Conservation (phyloP, 2,329 filamentous ascomycete species). For the Clonostachys byssicola region DNA sequence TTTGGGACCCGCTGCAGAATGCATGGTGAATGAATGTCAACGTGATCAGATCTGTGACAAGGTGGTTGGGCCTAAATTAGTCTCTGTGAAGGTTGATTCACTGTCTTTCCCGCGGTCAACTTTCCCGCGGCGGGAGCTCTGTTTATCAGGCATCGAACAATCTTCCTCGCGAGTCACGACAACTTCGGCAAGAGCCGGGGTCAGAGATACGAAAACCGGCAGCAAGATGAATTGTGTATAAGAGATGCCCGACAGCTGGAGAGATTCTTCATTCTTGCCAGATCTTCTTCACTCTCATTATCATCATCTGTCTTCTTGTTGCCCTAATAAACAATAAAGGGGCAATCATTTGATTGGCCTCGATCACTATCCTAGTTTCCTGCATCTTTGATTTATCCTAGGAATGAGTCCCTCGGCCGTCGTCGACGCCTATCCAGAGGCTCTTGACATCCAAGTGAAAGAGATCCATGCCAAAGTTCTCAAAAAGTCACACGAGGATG, state of each 20-base stretch:
- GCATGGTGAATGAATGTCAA: constrained; percentile 16
- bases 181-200: not conserved
- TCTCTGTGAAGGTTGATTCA: not conserved
- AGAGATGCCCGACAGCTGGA: not conserved
- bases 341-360: not conserved
- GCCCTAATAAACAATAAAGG: constrained; percentile 4
- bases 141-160: not conserved
- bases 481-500: constrained; percentile 11
- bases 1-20: constrained; percentile 29
- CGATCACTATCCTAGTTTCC: not conserved
- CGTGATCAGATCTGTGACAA: too few relatives aligned
- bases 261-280: too few relatives aligned
- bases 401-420: not conserved
- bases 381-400: not conserved
- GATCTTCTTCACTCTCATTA: not conserved
- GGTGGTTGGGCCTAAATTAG: too few relatives aligned
- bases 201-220: not conserved
- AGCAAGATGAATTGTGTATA: not conserved
- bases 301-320: constrained; percentile 1
- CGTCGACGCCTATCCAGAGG: not conserved
- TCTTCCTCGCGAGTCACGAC: not conserved
- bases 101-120: not conserved
- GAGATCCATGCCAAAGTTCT: constrained; percentile 7
- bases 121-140: not conserved
- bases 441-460: constrained; percentile 1